phyloP scores from a whole-genome alignment of 2,329 filamentous ascomycete species.

The Ceratocystis huliohia region DNA sequence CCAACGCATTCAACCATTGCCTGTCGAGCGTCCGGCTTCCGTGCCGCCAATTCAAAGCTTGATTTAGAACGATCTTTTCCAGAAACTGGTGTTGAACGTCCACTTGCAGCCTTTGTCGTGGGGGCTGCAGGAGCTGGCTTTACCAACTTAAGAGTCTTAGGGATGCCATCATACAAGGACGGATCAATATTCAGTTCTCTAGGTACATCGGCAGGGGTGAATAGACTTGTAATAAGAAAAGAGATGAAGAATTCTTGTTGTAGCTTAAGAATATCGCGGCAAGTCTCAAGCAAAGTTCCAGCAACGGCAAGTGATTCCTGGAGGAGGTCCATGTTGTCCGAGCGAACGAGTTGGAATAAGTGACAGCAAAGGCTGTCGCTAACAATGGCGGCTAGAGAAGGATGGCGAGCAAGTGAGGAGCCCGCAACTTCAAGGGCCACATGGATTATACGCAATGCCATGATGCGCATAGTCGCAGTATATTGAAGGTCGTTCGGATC shows the following conservation, averaged over 20 bases:
- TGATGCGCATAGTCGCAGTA: conserved; percentile 89
- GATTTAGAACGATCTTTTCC: conserved; percentile 87
- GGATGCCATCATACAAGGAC: conserved; percentile 81
- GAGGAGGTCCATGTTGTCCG: conserved; percentile 89
- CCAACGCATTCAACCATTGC: conserved; percentile 97
- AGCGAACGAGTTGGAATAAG: conserved; percentile 89
- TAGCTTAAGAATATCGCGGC: conserved; percentile 77
- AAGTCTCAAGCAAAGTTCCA: conserved; percentile 80
- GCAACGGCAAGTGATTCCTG: conserved; percentile 88
- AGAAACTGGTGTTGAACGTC: conserved; percentile 76
- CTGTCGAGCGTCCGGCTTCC: conserved; percentile 89
- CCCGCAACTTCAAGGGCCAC: conserved; percentile 93
- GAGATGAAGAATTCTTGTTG: conserved; percentile 94
- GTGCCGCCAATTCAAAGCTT: conserved; percentile 77
- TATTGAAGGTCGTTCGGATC: conserved; percentile 88
- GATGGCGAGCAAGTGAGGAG: conserved; percentile 85
- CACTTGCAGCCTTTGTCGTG: conserved; percentile 41
- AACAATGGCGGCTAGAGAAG: conserved; percentile 71
- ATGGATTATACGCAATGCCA: conserved; percentile 93
- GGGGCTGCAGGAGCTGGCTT: conserved; percentile 47
- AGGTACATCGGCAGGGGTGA: conserved; percentile 88
- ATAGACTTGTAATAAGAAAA: conserved; percentile 85
- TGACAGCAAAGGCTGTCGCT: conserved; percentile 89
- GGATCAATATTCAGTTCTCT: conserved; percentile 82
- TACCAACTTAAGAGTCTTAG: conserved; percentile 75